A percentile compares a stretch with the other conserved stretches of the same genome.
Conservation (phyloP, 768 basidiomycete genomes). For the Suillus ampliporus region DNA sequence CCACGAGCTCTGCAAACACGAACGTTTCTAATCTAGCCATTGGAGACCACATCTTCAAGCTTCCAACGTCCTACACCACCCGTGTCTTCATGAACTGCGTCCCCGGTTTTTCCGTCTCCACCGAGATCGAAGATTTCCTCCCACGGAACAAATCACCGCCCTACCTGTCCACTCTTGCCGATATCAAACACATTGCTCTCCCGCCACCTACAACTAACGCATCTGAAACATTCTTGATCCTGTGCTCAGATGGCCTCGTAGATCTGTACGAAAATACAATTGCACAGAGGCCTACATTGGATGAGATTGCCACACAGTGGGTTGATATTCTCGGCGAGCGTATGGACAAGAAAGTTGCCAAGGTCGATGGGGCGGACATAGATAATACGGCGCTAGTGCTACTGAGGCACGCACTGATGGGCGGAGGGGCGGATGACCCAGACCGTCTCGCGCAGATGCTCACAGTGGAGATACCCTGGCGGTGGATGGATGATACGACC, state of each 20-base stretch:
- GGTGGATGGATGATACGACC: conserved; percentile 68
- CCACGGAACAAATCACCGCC: conserved; percentile 57
- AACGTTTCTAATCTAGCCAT: conserved; percentile 42
- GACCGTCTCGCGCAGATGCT: conserved; percentile 50
- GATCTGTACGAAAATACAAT: conserved; percentile 34
- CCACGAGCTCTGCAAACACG: neutral
- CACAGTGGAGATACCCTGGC: conserved; percentile 50
- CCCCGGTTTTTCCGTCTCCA: conserved; percentile 42
- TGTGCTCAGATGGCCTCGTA: conserved; percentile 58
- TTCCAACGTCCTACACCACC: conserved; percentile 52
- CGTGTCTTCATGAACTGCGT: conserved; percentile 50
- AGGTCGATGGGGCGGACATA: conserved; percentile 11
- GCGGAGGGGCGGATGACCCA: conserved; percentile 43
- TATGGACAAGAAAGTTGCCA: conserved; percentile 2
- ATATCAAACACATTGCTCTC: conserved; percentile 48
- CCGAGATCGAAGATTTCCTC: conserved; percentile 47
- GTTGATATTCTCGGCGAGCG: conserved; percentile 35
- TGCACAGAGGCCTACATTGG: conserved; percentile 31
- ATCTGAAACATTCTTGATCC: conserved; percentile 44
- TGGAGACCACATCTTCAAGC: conserved; percentile 60
- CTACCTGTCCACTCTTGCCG: conserved; percentile 52
- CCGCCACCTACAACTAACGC: conserved; percentile 18
- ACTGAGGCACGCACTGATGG: conserved; percentile 46
- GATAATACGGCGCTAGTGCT: conserved; percentile 44
- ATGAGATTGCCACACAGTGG: conserved; percentile 39